phyloP scores from a whole-genome alignment of 2,329 filamentous ascomycete genomes.

The Calonectria hawksworthii region DNA sequence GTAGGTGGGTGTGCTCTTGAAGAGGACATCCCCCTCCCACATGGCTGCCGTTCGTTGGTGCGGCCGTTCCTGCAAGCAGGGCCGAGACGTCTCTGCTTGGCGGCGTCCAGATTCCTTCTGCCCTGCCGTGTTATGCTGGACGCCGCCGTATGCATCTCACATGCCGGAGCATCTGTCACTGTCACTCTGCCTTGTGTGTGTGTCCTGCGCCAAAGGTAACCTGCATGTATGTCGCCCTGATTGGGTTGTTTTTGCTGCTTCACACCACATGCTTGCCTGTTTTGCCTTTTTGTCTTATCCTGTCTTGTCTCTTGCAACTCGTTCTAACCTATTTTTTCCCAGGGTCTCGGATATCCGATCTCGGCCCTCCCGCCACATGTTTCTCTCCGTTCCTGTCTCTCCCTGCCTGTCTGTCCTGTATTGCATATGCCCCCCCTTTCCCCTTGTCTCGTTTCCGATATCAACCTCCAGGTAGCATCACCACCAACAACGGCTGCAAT shows the following conservation, averaged over 20 bases:
- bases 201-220: conserved; percentile 23
- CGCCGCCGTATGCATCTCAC: neutral
- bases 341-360: conserved; percentile 19
- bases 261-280: neutral
- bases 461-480: neutral
- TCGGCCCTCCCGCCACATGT: conserved; percentile 7
- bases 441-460: conserved; percentile 6
- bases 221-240: conserved; percentile 7
- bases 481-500: neutral
- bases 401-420: neutral
- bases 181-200: conserved; percentile 12
- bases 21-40: conserved; percentile 11
- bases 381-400: conserved; percentile 1
- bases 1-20: conserved; percentile 21
- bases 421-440: neutral
- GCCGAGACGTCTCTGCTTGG: conserved; percentile 14
- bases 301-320: neutral
- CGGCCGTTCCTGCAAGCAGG: neutral
- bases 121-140: conserved; percentile 5
- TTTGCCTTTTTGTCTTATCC: neutral
- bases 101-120: conserved; percentile 21
- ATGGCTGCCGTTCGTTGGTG: conserved; percentile 28
- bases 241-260: neutral
- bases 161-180: conserved; percentile 4
- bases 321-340: neutral